Conservation (phyloP, 2,329 filamentous ascomycete genomes). For the Ophiostoma perfectum region DNA sequence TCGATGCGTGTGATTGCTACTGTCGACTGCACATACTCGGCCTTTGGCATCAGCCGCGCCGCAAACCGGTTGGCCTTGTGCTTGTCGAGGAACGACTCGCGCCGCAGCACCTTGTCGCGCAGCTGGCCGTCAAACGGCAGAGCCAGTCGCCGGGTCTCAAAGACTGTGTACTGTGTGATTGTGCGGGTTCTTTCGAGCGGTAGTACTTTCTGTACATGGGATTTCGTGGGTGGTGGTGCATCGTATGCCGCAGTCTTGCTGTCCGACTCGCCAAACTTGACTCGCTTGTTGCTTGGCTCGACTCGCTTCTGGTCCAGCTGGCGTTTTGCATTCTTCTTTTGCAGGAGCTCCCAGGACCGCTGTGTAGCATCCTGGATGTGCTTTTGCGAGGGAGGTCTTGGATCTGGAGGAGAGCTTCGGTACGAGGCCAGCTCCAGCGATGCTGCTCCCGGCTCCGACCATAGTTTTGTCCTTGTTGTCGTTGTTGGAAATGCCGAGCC, state of each 20-base stretch:
- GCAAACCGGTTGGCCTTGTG: slow-evolving; percentile 8
- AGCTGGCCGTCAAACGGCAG: slow-evolving; percentile 11
- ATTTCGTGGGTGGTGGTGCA: slow-evolving; percentile 8
- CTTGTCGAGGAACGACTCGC: slow-evolving; percentile 6
- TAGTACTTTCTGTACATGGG: neutral
- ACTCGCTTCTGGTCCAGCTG: neutral
- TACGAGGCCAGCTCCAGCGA: neutral
- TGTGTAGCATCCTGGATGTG: neutral
- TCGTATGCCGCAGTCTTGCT: neutral
- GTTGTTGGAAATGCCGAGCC: neutral
- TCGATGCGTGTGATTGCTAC: neutral
- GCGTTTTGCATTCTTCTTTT: neutral
- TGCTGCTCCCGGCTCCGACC: neutral
- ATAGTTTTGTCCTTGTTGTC: neutral
- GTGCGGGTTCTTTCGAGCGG: neutral
- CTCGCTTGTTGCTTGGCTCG: neutral
- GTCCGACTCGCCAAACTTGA: neutral
- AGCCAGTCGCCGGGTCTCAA: neutral
- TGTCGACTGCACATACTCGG: neutral
- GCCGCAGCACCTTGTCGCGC: slow-evolving; percentile 7
- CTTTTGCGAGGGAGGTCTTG: neutral
- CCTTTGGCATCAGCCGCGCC: slow-evolving; percentile 5
- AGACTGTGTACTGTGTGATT: neutral
- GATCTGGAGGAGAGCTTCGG: neutral
- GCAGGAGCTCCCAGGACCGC: neutral